Evolutionary conservation across 2,329 filamentous ascomycete species (phyloP).

Genomic region (Fusarium scirpi): DNA sequence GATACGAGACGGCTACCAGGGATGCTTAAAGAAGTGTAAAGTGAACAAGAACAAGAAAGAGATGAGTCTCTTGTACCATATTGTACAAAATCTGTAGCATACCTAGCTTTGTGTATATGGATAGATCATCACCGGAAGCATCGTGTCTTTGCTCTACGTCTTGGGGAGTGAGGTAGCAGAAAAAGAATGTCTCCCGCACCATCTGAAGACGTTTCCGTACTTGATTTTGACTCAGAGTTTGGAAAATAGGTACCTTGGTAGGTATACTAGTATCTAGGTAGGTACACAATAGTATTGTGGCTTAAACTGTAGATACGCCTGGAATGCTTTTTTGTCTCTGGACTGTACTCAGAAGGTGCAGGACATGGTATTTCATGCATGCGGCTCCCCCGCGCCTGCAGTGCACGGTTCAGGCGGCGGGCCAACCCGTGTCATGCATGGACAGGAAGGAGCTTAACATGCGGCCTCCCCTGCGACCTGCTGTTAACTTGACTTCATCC

Average conservation of each 20-base stretch:
- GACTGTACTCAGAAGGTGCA: slow-evolving; percentile 11
- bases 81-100: slow-evolving; percentile 42
- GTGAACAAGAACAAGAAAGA: slow-evolving; percentile 1
- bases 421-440: slow-evolving; percentile 42
- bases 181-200: slow-evolving; percentile 28
- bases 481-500: slow-evolving; percentile 41
- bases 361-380: slow-evolving; percentile 30
- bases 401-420: slow-evolving; percentile 37
- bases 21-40: slow-evolving; percentile 48
- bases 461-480: slow-evolving; percentile 40
- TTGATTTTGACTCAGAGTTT: not conserved
- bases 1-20: slow-evolving; percentile 73
- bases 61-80: slow-evolving; percentile 31
- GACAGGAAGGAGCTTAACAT: slow-evolving; percentile 40
- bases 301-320: slow-evolving; percentile 8
- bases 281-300: slow-evolving; percentile 2
- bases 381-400: slow-evolving; percentile 30
- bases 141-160: not conserved
- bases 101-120: slow-evolving; percentile 18
- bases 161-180: slow-evolving; percentile 10
- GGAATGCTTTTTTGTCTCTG: slow-evolving; percentile 19
- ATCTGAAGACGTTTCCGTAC: not conserved
- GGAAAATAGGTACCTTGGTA: not conserved
- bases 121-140: slow-evolving; percentile 26
- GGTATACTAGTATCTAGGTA: too few relatives aligned